phyloP scores from a whole-genome alignment of 768 basidiomycete genomes.

The Amanita pseudoporphyria region DNA sequence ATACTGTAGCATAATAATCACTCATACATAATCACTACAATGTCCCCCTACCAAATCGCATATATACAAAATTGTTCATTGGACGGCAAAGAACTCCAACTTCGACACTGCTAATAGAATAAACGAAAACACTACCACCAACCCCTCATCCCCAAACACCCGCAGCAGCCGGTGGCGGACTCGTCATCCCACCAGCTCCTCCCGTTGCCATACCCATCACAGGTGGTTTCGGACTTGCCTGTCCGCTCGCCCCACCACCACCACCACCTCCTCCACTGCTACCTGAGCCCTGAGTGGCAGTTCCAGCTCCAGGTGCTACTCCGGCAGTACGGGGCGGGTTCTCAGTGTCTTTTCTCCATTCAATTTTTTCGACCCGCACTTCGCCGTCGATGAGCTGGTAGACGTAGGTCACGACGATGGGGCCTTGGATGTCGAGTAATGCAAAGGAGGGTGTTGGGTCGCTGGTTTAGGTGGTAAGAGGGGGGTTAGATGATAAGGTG shows the following conservation, averaged over 20 bases:
- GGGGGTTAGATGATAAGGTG: neutral
- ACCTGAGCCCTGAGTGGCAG: no score
- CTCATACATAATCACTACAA: no score
- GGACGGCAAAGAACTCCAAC: no score
- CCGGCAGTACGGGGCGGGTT: neutral
- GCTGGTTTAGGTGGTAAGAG: slow-evolving; percentile 27
- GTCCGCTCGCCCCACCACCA: neutral
- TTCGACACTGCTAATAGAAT: no score
- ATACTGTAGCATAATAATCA: no score
- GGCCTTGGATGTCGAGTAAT: slow-evolving; percentile 95
- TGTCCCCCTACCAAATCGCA: no score
- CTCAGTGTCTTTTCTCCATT: slow-evolving; percentile 5
- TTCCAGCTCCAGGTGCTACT: neutral
- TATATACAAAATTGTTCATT: no score
- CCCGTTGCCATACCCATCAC: neutral
- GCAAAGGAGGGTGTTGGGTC: slow-evolving; percentile 93
- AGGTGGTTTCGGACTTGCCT: neutral
- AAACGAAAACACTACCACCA: no score
- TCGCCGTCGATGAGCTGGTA: slow-evolving; percentile 89
- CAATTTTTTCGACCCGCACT: slow-evolving; percentile 7
- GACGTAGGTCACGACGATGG: slow-evolving; percentile 94
- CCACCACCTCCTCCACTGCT: neutral
- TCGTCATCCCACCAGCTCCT: neutral
- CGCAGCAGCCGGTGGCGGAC: neutral
- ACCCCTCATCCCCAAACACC: slow-evolving; percentile 2